Evolutionary conservation across 2,329 filamentous ascomycete species (phyloP), one percentile per base, ranked within the genome.

Genomic region (Coniella lustricola): DNA sequence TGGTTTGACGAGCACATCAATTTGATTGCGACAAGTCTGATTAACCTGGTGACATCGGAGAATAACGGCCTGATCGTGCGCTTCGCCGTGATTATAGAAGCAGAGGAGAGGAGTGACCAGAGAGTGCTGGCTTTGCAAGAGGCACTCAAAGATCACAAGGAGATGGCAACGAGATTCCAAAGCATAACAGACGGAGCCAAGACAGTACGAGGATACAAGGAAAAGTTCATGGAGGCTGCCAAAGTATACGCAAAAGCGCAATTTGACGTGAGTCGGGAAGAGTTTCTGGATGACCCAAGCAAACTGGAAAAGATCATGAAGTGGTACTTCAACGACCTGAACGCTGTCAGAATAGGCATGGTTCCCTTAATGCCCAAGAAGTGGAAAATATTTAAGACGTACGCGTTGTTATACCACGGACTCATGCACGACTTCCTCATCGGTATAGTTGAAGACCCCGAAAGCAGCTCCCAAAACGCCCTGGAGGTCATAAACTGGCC

Each of bases 301-400:
- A 82, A 80, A 59, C 74, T 98, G 40, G 87, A 94, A 55, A 95
- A 95, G 72, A 82, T 80, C 56, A 81, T 95, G 68, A 87, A 87
- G 61, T 98, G 93, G 93, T 98, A 83, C 68, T 98, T 97, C 72
- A 96, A 97, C 69, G 91, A 98, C 64, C 77, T 98, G 33, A 95
- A 94, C 66, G 90, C 89, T 3, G 91, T 96, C 62, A 90, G 91
- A 66, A 77, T 94, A 54, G 91, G 93, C 61, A 95, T 98, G 87
- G 81, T 86, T 52, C 80, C 81, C 22, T 75, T 98, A 46, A 90
- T 96, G 81, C 93, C 94, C 8, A 91, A 87, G 68, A 95, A 93
- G 66, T 98, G 93, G 93, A 90, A 85, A 62, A 95, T 98, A 41
- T 86, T 90, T 69, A 84, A 86, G 63, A 93, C 87, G 1, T 98